Evolutionary conservation across 257 asterid genomes (phyloP).

Genomic region (Forsythia suspensa): DNA sequence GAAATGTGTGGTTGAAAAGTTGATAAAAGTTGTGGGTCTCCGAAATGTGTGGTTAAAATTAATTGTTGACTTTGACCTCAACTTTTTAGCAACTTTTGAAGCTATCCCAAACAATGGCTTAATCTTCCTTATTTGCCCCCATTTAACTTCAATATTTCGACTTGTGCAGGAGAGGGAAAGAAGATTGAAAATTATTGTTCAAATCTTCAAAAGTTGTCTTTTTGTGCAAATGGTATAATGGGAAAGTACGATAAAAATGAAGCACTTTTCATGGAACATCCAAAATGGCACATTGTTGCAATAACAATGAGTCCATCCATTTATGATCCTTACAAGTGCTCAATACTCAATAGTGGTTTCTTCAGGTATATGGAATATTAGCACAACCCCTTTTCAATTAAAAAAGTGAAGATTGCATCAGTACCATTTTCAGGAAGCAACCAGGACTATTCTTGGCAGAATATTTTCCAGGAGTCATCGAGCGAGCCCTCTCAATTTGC

Average conservation of each 20-base stretch:
- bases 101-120: neutral
- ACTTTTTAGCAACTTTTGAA: no score
- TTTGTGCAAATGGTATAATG: neutral
- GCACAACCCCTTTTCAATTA: conserved; percentile 1
- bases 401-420: conserved; percentile 5
- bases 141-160: neutral
- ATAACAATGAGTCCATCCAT: neutral
- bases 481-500: conserved; percentile 68
- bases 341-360: neutral
- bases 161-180: neutral
- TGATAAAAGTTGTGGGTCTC: no score
- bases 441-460: conserved; percentile 66
- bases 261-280: neutral
- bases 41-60: no score
- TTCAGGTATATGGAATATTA: conserved; percentile 1
- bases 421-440: conserved; percentile 88
- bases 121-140: neutral
- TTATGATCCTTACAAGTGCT: conserved; percentile 14
- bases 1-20: no score
- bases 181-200: neutral
- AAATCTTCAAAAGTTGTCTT: neutral
- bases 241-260: neutral
- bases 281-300: neutral
- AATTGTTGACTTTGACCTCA: no score
- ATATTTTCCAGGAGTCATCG: conserved; percentile 63